phyloP scores from a whole-genome alignment of 1,284 basidiomycete species.

The Austroboletus novae-zelandiae region DNA sequence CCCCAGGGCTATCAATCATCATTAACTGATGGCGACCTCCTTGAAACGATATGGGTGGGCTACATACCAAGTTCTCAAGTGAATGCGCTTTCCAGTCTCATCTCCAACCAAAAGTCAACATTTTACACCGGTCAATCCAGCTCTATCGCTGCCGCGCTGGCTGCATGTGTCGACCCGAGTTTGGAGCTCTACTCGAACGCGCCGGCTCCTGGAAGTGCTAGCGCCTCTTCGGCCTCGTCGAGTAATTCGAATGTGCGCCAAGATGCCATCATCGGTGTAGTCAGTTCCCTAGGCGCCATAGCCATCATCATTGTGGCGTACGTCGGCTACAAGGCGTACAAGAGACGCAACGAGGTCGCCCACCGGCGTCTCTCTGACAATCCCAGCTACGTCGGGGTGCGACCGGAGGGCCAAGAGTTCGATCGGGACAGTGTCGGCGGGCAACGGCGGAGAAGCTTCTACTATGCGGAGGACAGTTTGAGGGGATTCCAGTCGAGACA shows the following conservation, averaged over 20 bases:
- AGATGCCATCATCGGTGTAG: conserved; percentile 80
- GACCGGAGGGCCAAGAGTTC: conserved; percentile 65
- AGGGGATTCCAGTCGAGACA: conserved; percentile 47
- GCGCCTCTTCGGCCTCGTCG: conserved; percentile 11
- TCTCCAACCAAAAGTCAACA: conserved; percentile 50
- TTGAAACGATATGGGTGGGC: conserved; percentile 59
- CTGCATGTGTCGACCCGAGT: conserved; percentile 56
- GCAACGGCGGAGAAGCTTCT: conserved; percentile 71
- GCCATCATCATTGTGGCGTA: conserved; percentile 64
- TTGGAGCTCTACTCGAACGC: conserved; percentile 51
- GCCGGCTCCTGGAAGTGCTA: conserved; percentile 31
- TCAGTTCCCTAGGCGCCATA: conserved; percentile 69
- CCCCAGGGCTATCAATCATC: conserved; percentile 50
- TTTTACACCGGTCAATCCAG: conserved; percentile 55
- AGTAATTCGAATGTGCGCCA: conserved; percentile 42
- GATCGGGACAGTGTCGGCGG: conserved; percentile 72
- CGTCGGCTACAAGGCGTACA: conserved; percentile 59
- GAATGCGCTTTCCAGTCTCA: conserved; percentile 49
- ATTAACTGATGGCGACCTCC: conserved; percentile 37
- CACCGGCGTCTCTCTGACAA: conserved; percentile 64
- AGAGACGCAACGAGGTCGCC: conserved; percentile 56
- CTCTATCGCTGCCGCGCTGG: conserved; percentile 47
- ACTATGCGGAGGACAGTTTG: conserved; percentile 79
- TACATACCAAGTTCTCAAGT: conserved; percentile 56
- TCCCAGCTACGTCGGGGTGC: conserved; percentile 31